Percentiles rank a stretch among this genome's conserved stretches.
phyloP scores from a whole-genome alignment of 495 filamentous ascomycete species.

The Alectoria sarmentosa region DNA sequence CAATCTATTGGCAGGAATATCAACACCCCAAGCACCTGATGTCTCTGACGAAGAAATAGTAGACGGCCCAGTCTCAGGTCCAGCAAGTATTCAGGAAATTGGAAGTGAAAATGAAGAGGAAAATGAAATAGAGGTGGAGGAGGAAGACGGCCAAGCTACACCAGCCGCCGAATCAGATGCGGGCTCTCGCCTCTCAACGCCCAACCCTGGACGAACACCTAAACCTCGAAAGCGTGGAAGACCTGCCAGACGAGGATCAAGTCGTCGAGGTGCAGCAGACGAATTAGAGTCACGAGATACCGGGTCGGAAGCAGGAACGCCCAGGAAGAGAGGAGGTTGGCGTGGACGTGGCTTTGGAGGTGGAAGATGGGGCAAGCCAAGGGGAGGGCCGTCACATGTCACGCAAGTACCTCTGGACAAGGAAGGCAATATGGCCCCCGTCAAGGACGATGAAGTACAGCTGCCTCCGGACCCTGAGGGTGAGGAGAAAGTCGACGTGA shows the following conservation, averaged over 20 bases:
- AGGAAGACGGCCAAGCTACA: conserved; percentile 31
- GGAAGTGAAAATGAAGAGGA: conserved; percentile 32
- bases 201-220: conserved; percentile 40
- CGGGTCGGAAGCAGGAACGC: conserved; percentile 51
- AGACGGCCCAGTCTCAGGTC: conserved; percentile 37
- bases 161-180: conserved; percentile 37
- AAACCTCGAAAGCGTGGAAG: conserved; percentile 72
- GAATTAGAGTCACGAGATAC: conserved; percentile 49
- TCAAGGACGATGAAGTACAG: conserved; percentile 84
- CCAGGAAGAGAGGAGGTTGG: conserved; percentile 55
- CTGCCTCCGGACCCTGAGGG: conserved; percentile 83
- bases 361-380: conserved; percentile 55
- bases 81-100: conserved; percentile 32
- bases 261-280: conserved; percentile 63
- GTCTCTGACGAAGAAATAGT: conserved; percentile 45
- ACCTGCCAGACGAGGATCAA: conserved; percentile 74
- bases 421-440: conserved; percentile 86
- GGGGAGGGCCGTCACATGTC: conserved; percentile 67
- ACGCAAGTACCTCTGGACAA: conserved; percentile 86
- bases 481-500: conserved; percentile 86
- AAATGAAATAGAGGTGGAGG: conserved; percentile 29
- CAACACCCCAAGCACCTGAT: conserved; percentile 38
- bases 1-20: conserved; percentile 33
- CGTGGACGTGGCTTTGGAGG: conserved; percentile 64
- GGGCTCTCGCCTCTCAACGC: conserved; percentile 32